Evolutionary conservation across 768 basidiomycete species (phyloP).

Genomic region (Termitomyces sp.): DNA sequence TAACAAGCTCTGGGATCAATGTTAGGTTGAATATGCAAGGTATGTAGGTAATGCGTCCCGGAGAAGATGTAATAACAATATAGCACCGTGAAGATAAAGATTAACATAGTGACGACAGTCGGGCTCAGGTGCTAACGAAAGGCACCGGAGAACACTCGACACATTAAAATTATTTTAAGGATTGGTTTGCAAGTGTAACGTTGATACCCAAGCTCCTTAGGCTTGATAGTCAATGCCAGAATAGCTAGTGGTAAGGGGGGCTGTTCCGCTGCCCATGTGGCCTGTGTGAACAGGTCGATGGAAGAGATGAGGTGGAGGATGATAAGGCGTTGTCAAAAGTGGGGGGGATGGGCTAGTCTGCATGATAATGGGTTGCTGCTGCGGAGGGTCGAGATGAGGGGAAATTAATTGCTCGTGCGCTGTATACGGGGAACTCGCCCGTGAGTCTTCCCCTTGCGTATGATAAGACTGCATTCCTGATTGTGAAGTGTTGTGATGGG

Average conservation of each 20-base stretch:
- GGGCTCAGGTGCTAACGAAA: background rate
- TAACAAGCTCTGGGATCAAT: conserved; percentile 12
- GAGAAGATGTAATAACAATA: background rate
- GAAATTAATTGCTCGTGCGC: conserved; percentile 1
- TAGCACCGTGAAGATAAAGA: background rate
- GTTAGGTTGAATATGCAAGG: conserved; percentile 5
- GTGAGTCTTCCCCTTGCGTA: conserved; percentile 11
- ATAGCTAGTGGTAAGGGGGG: conserved; percentile 19
- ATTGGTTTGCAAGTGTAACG: background rate
- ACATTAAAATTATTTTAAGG: conserved; percentile 8
- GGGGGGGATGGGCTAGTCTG: conserved; percentile 24
- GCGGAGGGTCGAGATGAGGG: conserved; percentile 3
- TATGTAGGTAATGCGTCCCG: conserved; percentile 7
- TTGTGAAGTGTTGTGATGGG: background rate
- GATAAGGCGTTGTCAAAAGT: conserved; percentile 28
- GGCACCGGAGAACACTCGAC: background rate
- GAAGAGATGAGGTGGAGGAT: conserved; percentile 19
- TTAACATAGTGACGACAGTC: background rate
- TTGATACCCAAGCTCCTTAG: background rate
- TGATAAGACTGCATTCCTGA: conserved; percentile 19
- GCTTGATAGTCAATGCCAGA: conserved; percentile 9
- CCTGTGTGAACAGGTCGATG: conserved; percentile 4
- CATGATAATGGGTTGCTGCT: conserved; percentile 15
- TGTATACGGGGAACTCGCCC: conserved; percentile 6
- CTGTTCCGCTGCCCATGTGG: conserved; percentile 8